Evolutionary conservation across 2,329 filamentous ascomycete genomes (phyloP).

Genomic region (Fusarium sororula): DNA sequence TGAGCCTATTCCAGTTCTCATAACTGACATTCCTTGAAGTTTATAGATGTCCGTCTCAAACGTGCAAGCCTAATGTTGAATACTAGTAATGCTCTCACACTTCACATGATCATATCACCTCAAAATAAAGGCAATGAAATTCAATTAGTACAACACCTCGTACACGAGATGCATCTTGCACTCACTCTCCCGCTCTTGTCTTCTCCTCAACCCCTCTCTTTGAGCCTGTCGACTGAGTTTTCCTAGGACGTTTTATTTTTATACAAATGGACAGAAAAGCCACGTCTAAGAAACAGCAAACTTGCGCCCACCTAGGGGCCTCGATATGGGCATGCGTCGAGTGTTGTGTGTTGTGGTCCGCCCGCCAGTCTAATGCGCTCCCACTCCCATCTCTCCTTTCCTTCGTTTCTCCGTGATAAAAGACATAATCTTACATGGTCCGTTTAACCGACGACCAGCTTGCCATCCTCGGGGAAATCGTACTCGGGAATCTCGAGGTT

Average conservation of each 20-base stretch:
- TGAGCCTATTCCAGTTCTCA: neutral
- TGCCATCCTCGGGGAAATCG: slow-evolving; percentile 90
- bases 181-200: slow-evolving; percentile 20
- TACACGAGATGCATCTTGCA: slow-evolving; percentile 26
- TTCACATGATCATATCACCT: neutral
- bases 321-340: slow-evolving; percentile 15
- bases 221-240: slow-evolving; percentile 38
- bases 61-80: neutral
- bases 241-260: slow-evolving; percentile 50
- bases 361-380: slow-evolving; percentile 40
- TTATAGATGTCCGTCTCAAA: neutral
- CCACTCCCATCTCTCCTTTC: slow-evolving; percentile 1
- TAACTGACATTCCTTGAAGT: no score
- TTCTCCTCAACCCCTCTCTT: slow-evolving; percentile 10
- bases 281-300: slow-evolving; percentile 49
- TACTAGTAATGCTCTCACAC: neutral
- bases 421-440: slow-evolving; percentile 42
- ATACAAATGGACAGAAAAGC: slow-evolving; percentile 49
- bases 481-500: slow-evolving; percentile 96
- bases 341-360: slow-evolving; percentile 20
- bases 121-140: slow-evolving; percentile 21
- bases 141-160: slow-evolving; percentile 40
- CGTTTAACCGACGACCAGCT: slow-evolving; percentile 90
- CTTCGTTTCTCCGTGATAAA: slow-evolving; percentile 22
- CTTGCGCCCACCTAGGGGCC: slow-evolving; percentile 38